These are phyloP conservation scores for Haplographium delicatum DNA, from an alignment of 495 filamentous ascomycete species.

Conservation along the genomic window DNA sequence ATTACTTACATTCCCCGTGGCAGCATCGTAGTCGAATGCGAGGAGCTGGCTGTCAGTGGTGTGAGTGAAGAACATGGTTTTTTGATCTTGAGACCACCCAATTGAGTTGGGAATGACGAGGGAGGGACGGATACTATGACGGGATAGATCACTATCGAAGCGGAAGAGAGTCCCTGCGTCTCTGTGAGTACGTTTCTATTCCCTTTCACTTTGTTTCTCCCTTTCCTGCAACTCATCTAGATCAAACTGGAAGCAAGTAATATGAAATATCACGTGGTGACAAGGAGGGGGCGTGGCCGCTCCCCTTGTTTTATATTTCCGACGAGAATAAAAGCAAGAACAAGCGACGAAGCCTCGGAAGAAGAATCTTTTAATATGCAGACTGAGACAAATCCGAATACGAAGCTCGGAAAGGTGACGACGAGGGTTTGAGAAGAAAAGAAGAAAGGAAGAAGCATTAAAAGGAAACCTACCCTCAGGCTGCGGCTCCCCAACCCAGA, in stretches of 20 bases:
- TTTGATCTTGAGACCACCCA: slow-evolving; percentile 63
- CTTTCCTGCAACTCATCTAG: no score
- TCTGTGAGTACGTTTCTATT: no score
- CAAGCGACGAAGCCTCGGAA: no score
- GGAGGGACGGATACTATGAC: slow-evolving; percentile 22
- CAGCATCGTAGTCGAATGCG: slow-evolving; percentile 67
- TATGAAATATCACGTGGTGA: no score
- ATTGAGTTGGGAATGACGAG: slow-evolving; percentile 87
- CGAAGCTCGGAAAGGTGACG: no score
- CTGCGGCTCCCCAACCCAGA: slow-evolving; percentile 43
- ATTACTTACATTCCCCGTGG: slow-evolving; percentile 58
- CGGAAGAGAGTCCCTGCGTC: slow-evolving; percentile 24
- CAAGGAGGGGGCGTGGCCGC: no score
- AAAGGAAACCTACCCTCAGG: slow-evolving; percentile 45
- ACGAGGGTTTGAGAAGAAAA: background rate
- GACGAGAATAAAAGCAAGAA: no score
- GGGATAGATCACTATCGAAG: slow-evolving; percentile 23
- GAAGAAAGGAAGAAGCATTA: background rate
- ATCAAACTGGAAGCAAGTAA: no score
- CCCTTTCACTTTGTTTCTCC: no score
- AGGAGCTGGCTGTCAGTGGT: slow-evolving; percentile 66
- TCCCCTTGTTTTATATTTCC: no score
- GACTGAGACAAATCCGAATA: no score
- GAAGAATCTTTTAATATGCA: no score
- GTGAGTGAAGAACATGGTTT: slow-evolving; percentile 81